phyloP scores from a whole-genome alignment of 129 eudicot genomes.

The Daucus carota region DH1_v3.0 NC_030385.2:33074001-33074500 shows the following conservation, averaged over 20 bases:
- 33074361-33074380: background rate
- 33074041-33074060: background rate
- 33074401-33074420: slow-evolving; percentile 23
- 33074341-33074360: background rate
- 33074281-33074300: background rate
- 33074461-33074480: slow-evolving; percentile 55
- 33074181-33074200: background rate
- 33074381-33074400: background rate
- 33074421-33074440: background rate
- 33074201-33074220: background rate
- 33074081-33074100: background rate
- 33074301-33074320: background rate
- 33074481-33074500: slow-evolving; percentile 58
- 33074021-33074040: background rate
- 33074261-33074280: background rate
- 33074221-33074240: background rate
- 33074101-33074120: background rate
- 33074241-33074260: background rate
- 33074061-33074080: background rate
- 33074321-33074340: background rate
- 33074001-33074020: background rate
- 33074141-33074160: background rate
- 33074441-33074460: slow-evolving; percentile 61
- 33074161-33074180: background rate
- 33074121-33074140: background rate